These are phyloP conservation scores for Tetraselmis striata DNA, from an alignment of 139 green algal species.

Conservation along the genomic window DNA sequence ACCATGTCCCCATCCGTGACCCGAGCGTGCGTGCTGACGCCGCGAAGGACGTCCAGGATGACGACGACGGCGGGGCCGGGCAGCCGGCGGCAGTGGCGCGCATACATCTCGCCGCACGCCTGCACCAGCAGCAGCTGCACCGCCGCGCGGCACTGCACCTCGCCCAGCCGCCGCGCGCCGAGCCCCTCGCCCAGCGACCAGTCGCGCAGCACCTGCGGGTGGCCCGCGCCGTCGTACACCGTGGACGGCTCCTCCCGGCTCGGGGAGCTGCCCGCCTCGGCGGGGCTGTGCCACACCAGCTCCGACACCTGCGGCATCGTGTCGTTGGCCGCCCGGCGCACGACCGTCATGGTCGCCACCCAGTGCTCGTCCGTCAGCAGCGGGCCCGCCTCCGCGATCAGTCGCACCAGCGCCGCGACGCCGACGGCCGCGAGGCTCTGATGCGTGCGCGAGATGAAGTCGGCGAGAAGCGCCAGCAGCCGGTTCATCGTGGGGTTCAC, in stretches of 20 bases:
- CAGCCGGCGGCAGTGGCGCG: conserved; percentile 31
- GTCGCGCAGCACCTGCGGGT: background rate
- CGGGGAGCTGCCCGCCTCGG: background rate
- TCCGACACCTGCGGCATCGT: background rate
- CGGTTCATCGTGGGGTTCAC: conserved; percentile 57
- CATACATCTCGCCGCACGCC: conserved; percentile 58
- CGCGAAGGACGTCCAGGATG: conserved; percentile 62
- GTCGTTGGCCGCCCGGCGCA: background rate
- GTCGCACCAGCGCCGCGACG: conserved; percentile 71
- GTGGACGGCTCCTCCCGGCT: no score
- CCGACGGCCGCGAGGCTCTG: conserved; percentile 84
- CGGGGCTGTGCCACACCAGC: background rate
- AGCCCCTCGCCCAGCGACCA: conserved; percentile 50
- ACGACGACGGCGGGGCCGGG: conserved; percentile 22
- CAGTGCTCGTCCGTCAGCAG: conserved; percentile 47
- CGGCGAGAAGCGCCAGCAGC: conserved; percentile 67
- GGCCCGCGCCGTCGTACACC: background rate
- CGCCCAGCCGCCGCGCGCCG: conserved; percentile 68
- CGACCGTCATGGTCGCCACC: conserved; percentile 16
- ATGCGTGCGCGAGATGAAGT: conserved; percentile 78
- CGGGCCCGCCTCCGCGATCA: conserved; percentile 52
- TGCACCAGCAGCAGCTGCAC: conserved; percentile 90
- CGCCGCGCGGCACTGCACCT: conserved; percentile 57
- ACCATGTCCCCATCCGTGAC: conserved; percentile 58
- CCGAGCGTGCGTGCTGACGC: conserved; percentile 52